phyloP scores from a whole-genome alignment of 345 rosid species.

The Populus davidiana region DNA sequence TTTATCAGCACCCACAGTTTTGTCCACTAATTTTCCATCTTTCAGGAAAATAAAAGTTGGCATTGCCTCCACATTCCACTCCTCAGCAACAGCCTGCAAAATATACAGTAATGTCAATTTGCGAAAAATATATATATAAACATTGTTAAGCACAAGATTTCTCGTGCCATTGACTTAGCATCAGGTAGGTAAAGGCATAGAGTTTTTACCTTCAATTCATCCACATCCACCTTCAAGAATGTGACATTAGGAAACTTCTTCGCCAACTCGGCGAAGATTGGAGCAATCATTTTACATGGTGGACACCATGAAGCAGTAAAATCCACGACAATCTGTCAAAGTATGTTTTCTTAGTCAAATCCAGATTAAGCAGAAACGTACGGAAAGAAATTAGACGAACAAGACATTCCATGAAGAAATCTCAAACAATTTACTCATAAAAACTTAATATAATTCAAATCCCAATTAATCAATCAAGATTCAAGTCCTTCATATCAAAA shows the following conservation, averaged over 20 bases:
- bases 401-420: not conserved
- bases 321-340: constrained; percentile 29
- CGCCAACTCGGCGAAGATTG: constrained; percentile 24
- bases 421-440: not conserved
- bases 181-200: not conserved
- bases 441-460: not conserved
- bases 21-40: not conserved
- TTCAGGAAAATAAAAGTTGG: constrained; percentile 7
- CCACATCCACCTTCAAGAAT: constrained; percentile 38
- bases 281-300: constrained; percentile 27
- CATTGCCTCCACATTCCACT: not conserved
- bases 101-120: not conserved
- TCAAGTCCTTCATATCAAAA: not conserved
- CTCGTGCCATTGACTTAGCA: not conserved
- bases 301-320: constrained; percentile 37
- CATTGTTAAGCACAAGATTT: not conserved
- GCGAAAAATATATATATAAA: not conserved
- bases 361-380: not conserved
- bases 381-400: not conserved
- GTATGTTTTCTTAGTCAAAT: not conserved
- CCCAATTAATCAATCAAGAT: not conserved
- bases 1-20: constrained; percentile 15
- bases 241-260: constrained; percentile 26
- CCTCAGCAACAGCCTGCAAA: not conserved
- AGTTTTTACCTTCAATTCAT: constrained; percentile 24